These are phyloP conservation scores for Logfia minima DNA, from an alignment of 129 eudicot genomes.

Conservation along the genomic window DNA sequence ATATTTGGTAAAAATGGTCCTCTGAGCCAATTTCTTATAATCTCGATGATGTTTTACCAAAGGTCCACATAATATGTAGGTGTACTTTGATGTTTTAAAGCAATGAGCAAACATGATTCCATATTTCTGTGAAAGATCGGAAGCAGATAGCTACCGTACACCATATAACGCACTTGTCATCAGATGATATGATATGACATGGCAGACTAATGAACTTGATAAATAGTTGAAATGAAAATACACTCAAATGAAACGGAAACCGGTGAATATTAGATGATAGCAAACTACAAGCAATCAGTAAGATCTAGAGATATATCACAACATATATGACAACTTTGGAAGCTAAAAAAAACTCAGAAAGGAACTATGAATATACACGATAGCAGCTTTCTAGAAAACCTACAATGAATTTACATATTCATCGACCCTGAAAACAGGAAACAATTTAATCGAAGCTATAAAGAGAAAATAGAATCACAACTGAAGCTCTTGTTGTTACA, in stretches of 20 bases:
- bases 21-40: too few relatives aligned
- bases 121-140: too few relatives aligned
- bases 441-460: conserved; percentile 26
- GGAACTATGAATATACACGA: conserved; percentile 43
- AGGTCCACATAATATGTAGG: too few relatives aligned
- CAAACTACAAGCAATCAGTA: conserved; percentile 33
- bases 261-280: conserved; percentile 32
- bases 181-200: too few relatives aligned
- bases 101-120: too few relatives aligned
- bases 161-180: too few relatives aligned
- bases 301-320: conserved; percentile 20
- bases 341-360: conserved; percentile 21
- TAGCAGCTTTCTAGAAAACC: conserved; percentile 49
- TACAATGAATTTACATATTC: conserved; percentile 56
- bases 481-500: conserved; percentile 29
- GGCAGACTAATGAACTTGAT: too few relatives aligned
- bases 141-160: too few relatives aligned
- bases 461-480: conserved; percentile 27
- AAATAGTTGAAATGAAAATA: too few relatives aligned
- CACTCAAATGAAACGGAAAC: neutral
- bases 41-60: too few relatives aligned
- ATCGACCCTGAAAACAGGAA: conserved; percentile 32
- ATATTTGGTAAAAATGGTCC: too few relatives aligned
- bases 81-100: too few relatives aligned
- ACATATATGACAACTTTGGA: conserved; percentile 18